Evolutionary conservation across 208 protist species (phyloP).

Genomic region (Porcisia hertigi): DNA sequence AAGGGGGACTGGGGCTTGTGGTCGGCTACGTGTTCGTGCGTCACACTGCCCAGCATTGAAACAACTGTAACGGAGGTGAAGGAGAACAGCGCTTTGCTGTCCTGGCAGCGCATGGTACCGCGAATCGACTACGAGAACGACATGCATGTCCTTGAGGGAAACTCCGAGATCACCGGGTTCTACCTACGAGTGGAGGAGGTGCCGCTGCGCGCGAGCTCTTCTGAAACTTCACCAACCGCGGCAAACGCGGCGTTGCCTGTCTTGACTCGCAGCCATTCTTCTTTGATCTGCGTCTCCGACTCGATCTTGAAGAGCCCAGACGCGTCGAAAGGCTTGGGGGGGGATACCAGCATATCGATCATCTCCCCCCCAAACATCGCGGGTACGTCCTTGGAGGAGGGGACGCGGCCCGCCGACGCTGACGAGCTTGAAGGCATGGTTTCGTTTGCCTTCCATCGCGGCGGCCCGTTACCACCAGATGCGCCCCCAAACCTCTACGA

Average conservation of each 20-base stretch:
- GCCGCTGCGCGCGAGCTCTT: slow-evolving; percentile 9
- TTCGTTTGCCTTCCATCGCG: slow-evolving; percentile 28
- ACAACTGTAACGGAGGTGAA: slow-evolving; percentile 66
- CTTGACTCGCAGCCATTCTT: neutral
- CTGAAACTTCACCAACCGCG: neutral
- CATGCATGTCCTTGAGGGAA: slow-evolving; percentile 80
- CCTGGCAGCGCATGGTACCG: slow-evolving; percentile 63
- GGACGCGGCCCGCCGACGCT: slow-evolving; percentile 16
- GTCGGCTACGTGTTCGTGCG: slow-evolving; percentile 77
- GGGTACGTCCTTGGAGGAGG: slow-evolving; percentile 6
- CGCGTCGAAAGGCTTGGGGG: slow-evolving; percentile 16
- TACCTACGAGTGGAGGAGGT: slow-evolving; percentile 81
- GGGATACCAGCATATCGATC: slow-evolving; percentile 13
- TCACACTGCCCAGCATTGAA: slow-evolving; percentile 79
- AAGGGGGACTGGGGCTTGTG: slow-evolving; percentile 91
- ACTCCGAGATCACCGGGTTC: slow-evolving; percentile 67
- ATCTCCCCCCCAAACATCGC: slow-evolving; percentile 22
- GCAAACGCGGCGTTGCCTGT: neutral
- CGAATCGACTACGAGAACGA: slow-evolving; percentile 87
- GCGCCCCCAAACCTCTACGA: slow-evolving; percentile 24
- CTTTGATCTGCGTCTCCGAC: neutral
- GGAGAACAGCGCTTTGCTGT: slow-evolving; percentile 74
- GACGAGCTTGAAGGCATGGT: slow-evolving; percentile 34
- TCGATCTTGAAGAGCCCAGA: slow-evolving; percentile 4
- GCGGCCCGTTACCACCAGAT: slow-evolving; percentile 28